phyloP scores from a whole-genome alignment of 2,329 filamentous ascomycete genomes.

The Fusarium proliferatum region DNA sequence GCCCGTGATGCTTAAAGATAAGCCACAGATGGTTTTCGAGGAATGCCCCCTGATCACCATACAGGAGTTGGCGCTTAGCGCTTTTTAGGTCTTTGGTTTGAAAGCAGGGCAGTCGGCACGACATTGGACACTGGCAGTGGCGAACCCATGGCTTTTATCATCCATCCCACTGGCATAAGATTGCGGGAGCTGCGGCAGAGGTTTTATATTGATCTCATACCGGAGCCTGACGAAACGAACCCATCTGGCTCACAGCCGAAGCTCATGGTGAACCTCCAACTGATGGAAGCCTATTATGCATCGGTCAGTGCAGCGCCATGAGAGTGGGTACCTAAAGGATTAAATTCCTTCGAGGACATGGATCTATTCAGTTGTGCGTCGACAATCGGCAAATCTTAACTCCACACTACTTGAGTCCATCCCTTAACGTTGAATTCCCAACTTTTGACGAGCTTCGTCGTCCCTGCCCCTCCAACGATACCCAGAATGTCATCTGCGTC shows the following conservation, averaged over 20 bases:
- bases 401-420: slow-evolving; percentile 52
- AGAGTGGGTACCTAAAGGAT: too few relatives aligned
- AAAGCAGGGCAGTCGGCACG: neutral
- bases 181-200: neutral
- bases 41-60: neutral
- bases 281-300: neutral
- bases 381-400: slow-evolving; percentile 22
- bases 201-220: neutral
- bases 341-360: neutral
- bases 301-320: neutral
- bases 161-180: neutral
- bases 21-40: neutral
- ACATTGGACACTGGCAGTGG: neutral
- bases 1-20: neutral
- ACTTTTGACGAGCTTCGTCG: slow-evolving; percentile 47
- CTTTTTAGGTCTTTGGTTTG: neutral
- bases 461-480: slow-evolving; percentile 42
- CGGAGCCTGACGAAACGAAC: neutral
- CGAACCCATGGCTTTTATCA: neutral
- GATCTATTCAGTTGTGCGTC: neutral
- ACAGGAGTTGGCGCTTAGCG: neutral
- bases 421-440: slow-evolving; percentile 51
- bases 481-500: slow-evolving; percentile 35
- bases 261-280: neutral
- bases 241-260: neutral